Conservation (phyloP, 139 green algal genomes). For the Raphidocelis subcapitata region DNA sequence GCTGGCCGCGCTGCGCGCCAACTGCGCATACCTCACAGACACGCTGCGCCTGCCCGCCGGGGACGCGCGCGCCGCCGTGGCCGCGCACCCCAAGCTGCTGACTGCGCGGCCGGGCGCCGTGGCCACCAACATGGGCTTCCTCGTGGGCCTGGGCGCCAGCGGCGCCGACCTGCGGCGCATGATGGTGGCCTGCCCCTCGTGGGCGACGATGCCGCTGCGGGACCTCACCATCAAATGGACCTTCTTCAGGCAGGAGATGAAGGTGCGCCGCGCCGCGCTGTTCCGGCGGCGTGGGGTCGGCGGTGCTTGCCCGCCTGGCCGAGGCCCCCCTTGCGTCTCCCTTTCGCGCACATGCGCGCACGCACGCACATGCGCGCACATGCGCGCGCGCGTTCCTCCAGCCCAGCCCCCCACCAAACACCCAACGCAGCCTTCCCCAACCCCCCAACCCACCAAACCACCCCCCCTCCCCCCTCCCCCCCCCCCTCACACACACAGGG, state of each 20-base stretch:
- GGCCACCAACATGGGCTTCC: not conserved
- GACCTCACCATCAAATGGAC: not conserved
- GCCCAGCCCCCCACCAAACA: no score
- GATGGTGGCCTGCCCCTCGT: not conserved
- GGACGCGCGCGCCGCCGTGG: not conserved
- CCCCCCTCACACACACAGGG: no score
- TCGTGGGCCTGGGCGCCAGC: not conserved
- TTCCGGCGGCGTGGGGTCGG: no score
- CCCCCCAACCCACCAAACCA: no score
- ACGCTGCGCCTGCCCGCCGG: not conserved
- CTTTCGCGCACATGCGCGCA: no score
- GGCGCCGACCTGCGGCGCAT: not conserved
- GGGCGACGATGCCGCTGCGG: not conserved
- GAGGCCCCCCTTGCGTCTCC: no score
- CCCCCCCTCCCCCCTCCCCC: no score
- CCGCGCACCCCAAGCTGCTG: not conserved
- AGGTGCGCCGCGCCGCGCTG: no score
- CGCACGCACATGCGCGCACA: no score
- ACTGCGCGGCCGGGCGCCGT: not conserved
- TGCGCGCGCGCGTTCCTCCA: no score
- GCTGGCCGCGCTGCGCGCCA: not conserved
- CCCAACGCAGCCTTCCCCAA: no score
- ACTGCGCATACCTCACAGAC: not conserved
- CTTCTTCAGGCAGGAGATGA: not conserved
- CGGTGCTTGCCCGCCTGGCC: no score